Evolutionary conservation across 257 asterid species (phyloP).

Genomic region (Apocynum venetum): DNA sequence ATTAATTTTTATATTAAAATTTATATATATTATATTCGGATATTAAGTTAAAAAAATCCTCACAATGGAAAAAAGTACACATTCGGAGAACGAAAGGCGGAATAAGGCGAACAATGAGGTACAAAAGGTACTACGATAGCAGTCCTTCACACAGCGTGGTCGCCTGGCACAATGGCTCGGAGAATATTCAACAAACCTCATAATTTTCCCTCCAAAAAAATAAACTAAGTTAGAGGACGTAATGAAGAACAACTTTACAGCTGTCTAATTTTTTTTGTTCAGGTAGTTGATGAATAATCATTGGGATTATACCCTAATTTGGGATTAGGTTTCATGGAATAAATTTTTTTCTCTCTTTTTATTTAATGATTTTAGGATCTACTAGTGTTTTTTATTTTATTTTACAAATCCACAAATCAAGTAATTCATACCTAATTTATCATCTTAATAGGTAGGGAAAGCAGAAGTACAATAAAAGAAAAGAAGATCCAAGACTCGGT

Average conservation of each 20-base stretch:
- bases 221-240: not conserved
- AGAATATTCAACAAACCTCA: conserved; percentile 7
- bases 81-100: too few species aligned
- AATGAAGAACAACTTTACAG: not conserved
- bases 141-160: not conserved
- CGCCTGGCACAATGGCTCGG: too few species aligned
- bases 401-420: too few species aligned
- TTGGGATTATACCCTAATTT: not conserved
- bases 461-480: too few species aligned
- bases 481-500: too few species aligned
- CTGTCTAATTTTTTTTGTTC: not conserved
- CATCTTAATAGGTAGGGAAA: too few species aligned
- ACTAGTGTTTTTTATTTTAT: too few species aligned
- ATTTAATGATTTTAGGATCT: not conserved
- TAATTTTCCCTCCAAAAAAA: not conserved
- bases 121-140: not conserved
- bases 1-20: too few species aligned
- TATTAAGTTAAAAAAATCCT: too few species aligned
- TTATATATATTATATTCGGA: too few species aligned
- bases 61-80: too few species aligned
- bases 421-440: too few species aligned
- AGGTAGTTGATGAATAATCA: conserved; percentile 1
- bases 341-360: not conserved
- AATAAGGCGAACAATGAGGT: not conserved
- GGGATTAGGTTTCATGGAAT: not conserved